Evolutionary conservation across 2,329 filamentous ascomycete genomes (phyloP), one percentile per base, ranked within the genome.

Genomic region (Fusarium torreyae): DNA sequence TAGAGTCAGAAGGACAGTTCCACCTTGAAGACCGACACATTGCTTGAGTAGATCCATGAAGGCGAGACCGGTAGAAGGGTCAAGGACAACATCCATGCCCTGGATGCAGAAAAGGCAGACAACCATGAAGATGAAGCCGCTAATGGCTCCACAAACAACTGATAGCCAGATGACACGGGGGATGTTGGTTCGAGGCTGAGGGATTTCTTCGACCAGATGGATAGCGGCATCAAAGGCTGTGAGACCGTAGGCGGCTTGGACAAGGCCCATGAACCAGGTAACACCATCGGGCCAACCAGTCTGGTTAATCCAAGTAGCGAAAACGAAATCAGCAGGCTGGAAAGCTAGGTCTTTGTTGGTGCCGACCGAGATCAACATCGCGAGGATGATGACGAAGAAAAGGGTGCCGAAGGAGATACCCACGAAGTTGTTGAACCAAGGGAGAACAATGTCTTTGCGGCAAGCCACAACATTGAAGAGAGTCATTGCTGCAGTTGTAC

Each of bases 151-250:
- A n/a, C 81, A 80, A 1, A 82, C 63, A 1, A 88, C 83, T 0
- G 86, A 83, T 18, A 87, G 79, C 78, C 82, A 87, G 65, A 88
- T 87, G 5, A 85, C 81, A 17, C 78, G 79, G 0, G 86, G 86
- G 0, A 82, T 83, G 57, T 86, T 87, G 36, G 77, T 82, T 31
- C 85, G 77, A 2, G 86, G 86, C 6, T 80, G 76, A 2, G 86
- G 86, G 2, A 88, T 85, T 69, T 88, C 86, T 66, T 88, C 86
- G 3, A 86, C 83, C 79, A 88, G 83, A 72, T 89, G 87, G 38
- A 88, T 87, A 34, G 87, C 86, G 0, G 86, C 84, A 69, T 89
- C 87, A 65, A 88, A 88, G 2, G 86, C 86, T 2, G 73, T 73
- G 4, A 76, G 63, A 60, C 85, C 86, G 56, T 88, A 88, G 0